phyloP scores from a whole-genome alignment of 2,329 filamentous ascomycete species.

The Diplodia sapinea region DNA sequence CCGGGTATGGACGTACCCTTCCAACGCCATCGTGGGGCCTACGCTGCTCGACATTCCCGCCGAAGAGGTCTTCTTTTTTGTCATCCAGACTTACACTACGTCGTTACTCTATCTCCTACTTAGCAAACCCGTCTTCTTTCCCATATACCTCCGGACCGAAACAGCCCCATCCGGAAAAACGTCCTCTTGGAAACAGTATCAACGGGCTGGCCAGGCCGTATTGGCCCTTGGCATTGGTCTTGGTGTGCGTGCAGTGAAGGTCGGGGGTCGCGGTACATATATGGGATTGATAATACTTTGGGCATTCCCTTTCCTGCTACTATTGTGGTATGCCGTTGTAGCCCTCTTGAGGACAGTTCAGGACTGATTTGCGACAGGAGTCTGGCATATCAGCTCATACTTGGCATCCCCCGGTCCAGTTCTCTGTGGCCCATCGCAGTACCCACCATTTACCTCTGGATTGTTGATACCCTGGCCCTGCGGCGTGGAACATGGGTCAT shows the following conservation, averaged over 20 bases:
- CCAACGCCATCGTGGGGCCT: slow-evolving; percentile 66
- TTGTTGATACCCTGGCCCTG: slow-evolving; percentile 72
- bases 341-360: no score
- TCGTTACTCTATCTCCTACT: slow-evolving; percentile 70
- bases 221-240: slow-evolving; percentile 50
- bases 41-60: slow-evolving; percentile 69
- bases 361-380: slow-evolving; percentile 48
- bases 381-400: slow-evolving; percentile 67
- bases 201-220: slow-evolving; percentile 56
- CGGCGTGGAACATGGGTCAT: slow-evolving; percentile 75
- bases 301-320: slow-evolving; percentile 69
- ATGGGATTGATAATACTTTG: slow-evolving; percentile 72
- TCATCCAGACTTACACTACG: slow-evolving; percentile 77
- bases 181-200: slow-evolving; percentile 40
- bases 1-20: slow-evolving; percentile 73
- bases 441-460: slow-evolving; percentile 73
- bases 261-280: slow-evolving; percentile 64
- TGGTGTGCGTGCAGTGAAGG: slow-evolving; percentile 55
- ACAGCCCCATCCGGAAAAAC: neutral
- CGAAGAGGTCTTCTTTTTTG: slow-evolving; percentile 79
- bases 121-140: slow-evolving; percentile 67
- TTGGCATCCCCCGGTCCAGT: slow-evolving; percentile 64
- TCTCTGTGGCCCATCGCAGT: slow-evolving; percentile 65
- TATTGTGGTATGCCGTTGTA: slow-evolving; percentile 59
- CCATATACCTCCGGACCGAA: slow-evolving; percentile 57